Base-by-base conservation (phyloP, 768 basidiomycete genomes). In the Favolaschia claudopus region DNA sequence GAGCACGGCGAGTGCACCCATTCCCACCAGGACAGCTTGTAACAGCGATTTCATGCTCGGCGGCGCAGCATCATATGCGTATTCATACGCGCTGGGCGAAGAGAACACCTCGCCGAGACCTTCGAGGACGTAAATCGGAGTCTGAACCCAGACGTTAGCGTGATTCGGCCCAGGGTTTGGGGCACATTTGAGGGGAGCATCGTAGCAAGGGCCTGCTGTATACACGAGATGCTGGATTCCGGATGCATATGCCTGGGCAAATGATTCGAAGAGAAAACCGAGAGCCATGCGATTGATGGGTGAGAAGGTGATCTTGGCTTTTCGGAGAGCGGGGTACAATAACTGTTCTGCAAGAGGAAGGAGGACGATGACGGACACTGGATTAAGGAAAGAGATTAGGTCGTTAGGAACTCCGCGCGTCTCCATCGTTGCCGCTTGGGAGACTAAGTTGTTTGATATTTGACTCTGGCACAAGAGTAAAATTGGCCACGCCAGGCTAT, bases 101-200 rank as follows among this genome's bases (percentile, higher is more conserved):
- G 58, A 60, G 40, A 60, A 60, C 14, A 60, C 52, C 52, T 60
- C 58, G 45, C 58, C 58, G 39, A 60, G 58, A 27, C 58, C 58
- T 34, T 60, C 58, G 45, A 60, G 39, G 5, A 60, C 25, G 46
- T 60, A 60, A 46, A 60, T 47, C 10, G 58, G 58, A 17, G 45
- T 47, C 39, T 60, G 58, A 10, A 24, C 19, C 32, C 40, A 60
- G 19, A 60, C 15, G 33, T 37, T 54, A 13, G 54, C 58, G 40
- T 20, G 38, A 29, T 60, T 60, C 19, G 58, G 58, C 14, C 37
- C 32, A 0, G 51, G 32, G 22, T n/a, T 20, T 5, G 37, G 27
- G 9, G 29, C 24, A 34, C 58, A 60, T 7, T 60, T 32, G 4
- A 60, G 52, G 5, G 58, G 58, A 1, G 51, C 43, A 17, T 2